These are phyloP conservation scores for Fusarium bulbicola DNA, from an alignment of 2,329 filamentous ascomycete genomes.

Conservation along the genomic window DNA sequence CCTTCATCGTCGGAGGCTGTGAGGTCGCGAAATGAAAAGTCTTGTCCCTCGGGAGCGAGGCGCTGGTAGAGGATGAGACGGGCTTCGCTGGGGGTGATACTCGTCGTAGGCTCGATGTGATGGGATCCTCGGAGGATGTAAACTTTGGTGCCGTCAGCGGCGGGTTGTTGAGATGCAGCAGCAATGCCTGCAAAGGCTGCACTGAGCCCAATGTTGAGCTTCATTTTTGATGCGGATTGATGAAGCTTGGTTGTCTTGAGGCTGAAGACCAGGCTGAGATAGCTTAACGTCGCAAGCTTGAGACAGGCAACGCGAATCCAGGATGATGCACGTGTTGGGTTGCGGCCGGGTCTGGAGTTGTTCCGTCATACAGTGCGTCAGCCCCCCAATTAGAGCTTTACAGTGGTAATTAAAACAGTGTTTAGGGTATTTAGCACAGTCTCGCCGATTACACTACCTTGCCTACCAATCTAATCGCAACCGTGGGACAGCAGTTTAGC, in stretches of 20 bases:
- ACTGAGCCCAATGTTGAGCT: slow-evolving; percentile 53
- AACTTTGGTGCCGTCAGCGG: slow-evolving; percentile 61
- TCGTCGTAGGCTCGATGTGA: slow-evolving; percentile 47
- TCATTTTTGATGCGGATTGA: slow-evolving; percentile 51
- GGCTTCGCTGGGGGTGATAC: slow-evolving; percentile 62
- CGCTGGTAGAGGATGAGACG: slow-evolving; percentile 69
- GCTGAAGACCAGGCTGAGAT: slow-evolving; percentile 39
- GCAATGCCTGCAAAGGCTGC: slow-evolving; percentile 51
- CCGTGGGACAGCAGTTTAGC: slow-evolving; percentile 6
- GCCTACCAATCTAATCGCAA: neutral
- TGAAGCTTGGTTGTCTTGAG: slow-evolving; percentile 44
- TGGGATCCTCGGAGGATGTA: slow-evolving; percentile 58
- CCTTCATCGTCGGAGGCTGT: slow-evolving; percentile 52
- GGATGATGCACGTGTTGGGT: slow-evolving; percentile 43
- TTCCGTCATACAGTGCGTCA: slow-evolving; percentile 44
- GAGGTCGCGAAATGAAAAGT: slow-evolving; percentile 58
- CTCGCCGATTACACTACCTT: neutral
- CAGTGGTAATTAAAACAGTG: neutral
- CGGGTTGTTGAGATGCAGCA: slow-evolving; percentile 53
- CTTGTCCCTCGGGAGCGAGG: slow-evolving; percentile 57
- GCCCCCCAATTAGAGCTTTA: too few relatives aligned
- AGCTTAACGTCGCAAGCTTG: slow-evolving; percentile 47
- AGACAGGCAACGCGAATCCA: slow-evolving; percentile 32
- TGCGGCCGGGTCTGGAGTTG: slow-evolving; percentile 37
- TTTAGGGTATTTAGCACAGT: neutral